phyloP scores from a whole-genome alignment of 1,284 basidiomycete genomes.

The Ceratobasidium sp. region DNA sequence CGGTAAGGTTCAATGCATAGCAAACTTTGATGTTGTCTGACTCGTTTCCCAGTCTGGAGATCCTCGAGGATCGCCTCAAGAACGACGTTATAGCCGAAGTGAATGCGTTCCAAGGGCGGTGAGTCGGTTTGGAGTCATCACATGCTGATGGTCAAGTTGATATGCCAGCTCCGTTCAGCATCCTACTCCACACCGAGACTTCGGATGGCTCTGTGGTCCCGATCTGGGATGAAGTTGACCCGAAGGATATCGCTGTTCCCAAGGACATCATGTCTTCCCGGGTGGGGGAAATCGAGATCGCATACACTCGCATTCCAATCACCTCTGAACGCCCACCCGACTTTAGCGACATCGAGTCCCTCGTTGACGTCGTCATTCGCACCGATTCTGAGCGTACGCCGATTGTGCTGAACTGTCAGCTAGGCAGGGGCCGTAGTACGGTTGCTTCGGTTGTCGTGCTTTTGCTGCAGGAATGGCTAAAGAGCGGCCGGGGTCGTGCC shows the following conservation, averaged over 20 bases:
- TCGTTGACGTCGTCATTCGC: conserved; percentile 85
- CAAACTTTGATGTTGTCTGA: background rate
- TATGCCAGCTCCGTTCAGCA: conserved; percentile 53
- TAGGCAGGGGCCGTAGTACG: conserved; percentile 93
- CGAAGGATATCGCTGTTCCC: conserved; percentile 81
- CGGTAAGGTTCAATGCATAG: conserved; percentile 52
- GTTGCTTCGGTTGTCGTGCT: conserved; percentile 85
- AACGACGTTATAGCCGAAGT: conserved; percentile 75
- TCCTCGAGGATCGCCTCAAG: conserved; percentile 89
- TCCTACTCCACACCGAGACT: conserved; percentile 91
- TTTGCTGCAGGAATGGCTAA: conserved; percentile 89
- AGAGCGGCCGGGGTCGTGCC: conserved; percentile 44
- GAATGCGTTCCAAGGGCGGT: conserved; percentile 44
- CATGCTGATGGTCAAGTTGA: background rate
- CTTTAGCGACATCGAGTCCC: conserved; percentile 61
- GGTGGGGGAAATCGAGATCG: conserved; percentile 64
- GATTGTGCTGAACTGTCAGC: conserved; percentile 95
- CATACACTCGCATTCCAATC: conserved; percentile 88
- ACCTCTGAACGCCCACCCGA: conserved; percentile 67
- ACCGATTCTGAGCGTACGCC: conserved; percentile 75
- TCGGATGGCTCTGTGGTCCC: conserved; percentile 89
- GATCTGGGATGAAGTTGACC: conserved; percentile 90
- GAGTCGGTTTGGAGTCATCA: background rate
- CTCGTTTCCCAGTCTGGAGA: conserved; percentile 61
- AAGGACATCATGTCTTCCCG: conserved; percentile 86